Percentiles rank a stretch among this genome's conserved stretches.
Evolutionary conservation across 352 stramenopile species (phyloP).

Genomic region (Saprolegnia parasitica): DNA sequence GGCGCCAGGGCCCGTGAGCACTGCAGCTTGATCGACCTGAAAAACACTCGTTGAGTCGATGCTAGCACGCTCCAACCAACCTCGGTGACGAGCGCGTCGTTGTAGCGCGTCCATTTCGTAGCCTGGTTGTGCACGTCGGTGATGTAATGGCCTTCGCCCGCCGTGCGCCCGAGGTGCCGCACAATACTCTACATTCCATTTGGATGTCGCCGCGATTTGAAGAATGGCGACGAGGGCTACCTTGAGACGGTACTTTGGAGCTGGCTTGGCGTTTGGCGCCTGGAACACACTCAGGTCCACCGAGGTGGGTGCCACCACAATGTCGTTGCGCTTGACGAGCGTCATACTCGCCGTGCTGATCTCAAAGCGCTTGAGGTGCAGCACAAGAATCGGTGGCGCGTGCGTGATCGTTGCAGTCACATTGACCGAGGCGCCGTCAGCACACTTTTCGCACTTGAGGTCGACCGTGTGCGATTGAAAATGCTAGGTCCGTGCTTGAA

Average conservation of each 20-base stretch:
- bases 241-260: slow-evolving; percentile 41
- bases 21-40: slow-evolving; percentile 8
- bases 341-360: slow-evolving; percentile 56
- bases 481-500: slow-evolving; percentile 36
- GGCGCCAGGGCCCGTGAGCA: slow-evolving; percentile 8
- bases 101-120: slow-evolving; percentile 63
- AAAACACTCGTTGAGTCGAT: not conserved
- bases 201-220: not conserved
- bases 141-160: slow-evolving; percentile 83
- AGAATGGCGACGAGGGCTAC: slow-evolving; percentile 32
- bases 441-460: slow-evolving; percentile 82
- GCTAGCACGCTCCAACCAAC: slow-evolving; percentile 35
- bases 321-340: slow-evolving; percentile 77
- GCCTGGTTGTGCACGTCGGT: slow-evolving; percentile 56
- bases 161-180: slow-evolving; percentile 70
- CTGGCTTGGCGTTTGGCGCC: not conserved
- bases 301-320: slow-evolving; percentile 51
- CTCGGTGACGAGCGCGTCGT: slow-evolving; percentile 75
- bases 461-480: slow-evolving; percentile 76
- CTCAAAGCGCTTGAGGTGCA: slow-evolving; percentile 85
- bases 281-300: slow-evolving; percentile 35
- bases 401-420: slow-evolving; percentile 60
- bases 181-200: slow-evolving; percentile 63
- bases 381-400: slow-evolving; percentile 61
- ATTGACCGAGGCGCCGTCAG: slow-evolving; percentile 53